Evolutionary conservation across 768 basidiomycete genomes (phyloP).

Genomic region (Panaeolus papilionaceus): DNA sequence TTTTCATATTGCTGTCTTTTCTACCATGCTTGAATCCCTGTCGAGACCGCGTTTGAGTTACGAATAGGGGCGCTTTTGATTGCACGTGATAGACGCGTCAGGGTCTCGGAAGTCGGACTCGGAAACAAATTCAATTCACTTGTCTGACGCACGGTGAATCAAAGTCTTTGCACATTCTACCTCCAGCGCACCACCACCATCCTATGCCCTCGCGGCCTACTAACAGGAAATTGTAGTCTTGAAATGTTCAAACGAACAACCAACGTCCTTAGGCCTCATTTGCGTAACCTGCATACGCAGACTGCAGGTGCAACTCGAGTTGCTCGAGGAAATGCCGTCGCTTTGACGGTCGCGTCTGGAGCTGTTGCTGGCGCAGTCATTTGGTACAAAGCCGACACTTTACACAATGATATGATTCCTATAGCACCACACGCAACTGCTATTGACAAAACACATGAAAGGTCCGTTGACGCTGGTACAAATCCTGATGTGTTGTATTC

Average conservation of each 20-base stretch:
- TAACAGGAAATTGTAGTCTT: neutral
- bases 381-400: constrained; percentile 43
- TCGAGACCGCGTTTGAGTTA: too few relatives aligned
- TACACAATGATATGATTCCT: constrained; percentile 37
- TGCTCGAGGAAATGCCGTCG: constrained; percentile 24
- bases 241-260: constrained; percentile 39
- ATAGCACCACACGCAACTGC: constrained; percentile 19
- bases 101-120: neutral
- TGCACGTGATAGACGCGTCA: constrained; percentile 8
- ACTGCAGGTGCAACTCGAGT: constrained; percentile 24
- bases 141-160: neutral
- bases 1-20: neutral
- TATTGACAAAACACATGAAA: constrained; percentile 20
- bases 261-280: constrained; percentile 27
- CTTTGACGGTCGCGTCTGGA: constrained; percentile 30
- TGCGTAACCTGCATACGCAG: constrained; percentile 34
- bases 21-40: too few relatives aligned
- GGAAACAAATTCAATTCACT: neutral
- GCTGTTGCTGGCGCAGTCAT: constrained; percentile 41
- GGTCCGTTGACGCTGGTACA: constrained; percentile 22
- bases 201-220: constrained; percentile 5
- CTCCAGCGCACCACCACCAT: neutral
- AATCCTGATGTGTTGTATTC: constrained; percentile 46
- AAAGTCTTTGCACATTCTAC: neutral
- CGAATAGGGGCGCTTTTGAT: constrained; percentile 10